Evolutionary conservation across 371 early-diverging fungal genomes (phyloP).

Genomic region (Enteropsectra breve): DNA sequence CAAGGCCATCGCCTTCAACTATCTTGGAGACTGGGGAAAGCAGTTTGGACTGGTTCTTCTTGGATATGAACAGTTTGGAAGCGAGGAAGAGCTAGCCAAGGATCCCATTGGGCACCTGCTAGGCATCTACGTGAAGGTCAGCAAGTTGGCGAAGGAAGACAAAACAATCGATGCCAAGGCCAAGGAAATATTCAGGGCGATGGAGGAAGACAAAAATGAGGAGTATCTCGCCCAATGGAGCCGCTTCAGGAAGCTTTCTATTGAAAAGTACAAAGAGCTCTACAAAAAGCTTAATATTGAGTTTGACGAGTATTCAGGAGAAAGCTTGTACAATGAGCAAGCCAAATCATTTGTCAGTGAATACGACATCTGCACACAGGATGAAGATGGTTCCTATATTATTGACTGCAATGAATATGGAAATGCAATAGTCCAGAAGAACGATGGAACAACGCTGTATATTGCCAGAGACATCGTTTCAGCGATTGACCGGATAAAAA

Average conservation of each 20-base stretch:
- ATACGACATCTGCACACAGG: conserved; percentile 59
- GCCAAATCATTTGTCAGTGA: conserved; percentile 69
- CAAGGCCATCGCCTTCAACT: conserved; percentile 77
- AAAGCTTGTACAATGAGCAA: conserved; percentile 76
- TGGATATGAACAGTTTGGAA: conserved; percentile 74
- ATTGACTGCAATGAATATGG: conserved; percentile 52
- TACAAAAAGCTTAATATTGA: conserved; percentile 81
- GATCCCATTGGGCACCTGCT: conserved; percentile 86
- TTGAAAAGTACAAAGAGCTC: conserved; percentile 78
- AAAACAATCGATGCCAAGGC: conserved; percentile 72
- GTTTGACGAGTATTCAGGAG: conserved; percentile 94
- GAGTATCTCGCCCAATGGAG: conserved; percentile 72
- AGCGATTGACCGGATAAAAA: conserved; percentile 76
- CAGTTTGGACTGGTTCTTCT: conserved; percentile 90
- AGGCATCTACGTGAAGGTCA: conserved; percentile 84
- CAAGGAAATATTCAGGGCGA: conserved; percentile 80
- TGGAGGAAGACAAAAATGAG: conserved; percentile 85
- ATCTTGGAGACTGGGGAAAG: conserved; percentile 99
- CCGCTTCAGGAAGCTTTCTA: conserved; percentile 78
- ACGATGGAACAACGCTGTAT: conserved; percentile 88
- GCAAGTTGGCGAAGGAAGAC: conserved; percentile 67
- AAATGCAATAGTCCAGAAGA: conserved; percentile 70
- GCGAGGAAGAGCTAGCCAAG: conserved; percentile 66
- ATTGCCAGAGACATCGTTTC: conserved; percentile 94
- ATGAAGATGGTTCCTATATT: conserved; percentile 55